A percentile compares a stretch with the other conserved stretches of the same genome.
Conservation (phyloP, 2,329 filamentous ascomycete species). For the Diplodia intermedia region DNA sequence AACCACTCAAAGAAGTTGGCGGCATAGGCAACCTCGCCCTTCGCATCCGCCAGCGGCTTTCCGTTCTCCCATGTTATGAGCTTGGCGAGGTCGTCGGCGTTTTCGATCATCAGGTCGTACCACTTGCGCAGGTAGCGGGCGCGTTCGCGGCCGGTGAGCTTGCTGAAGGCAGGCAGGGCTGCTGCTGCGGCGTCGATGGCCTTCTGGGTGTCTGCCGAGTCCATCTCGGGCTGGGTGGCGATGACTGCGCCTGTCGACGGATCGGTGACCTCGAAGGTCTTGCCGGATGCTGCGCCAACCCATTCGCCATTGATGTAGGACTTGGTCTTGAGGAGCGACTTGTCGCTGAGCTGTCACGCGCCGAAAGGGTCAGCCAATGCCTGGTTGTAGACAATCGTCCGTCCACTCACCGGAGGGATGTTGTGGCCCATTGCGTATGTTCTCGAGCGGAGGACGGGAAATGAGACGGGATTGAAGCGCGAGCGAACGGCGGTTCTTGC, state of each 20-base stretch:
- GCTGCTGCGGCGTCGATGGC: conserved; percentile 84
- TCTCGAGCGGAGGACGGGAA: conserved; percentile 47
- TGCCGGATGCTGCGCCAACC: conserved; percentile 81
- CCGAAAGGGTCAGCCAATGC: conserved; percentile 14
- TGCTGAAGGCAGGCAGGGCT: conserved; percentile 75
- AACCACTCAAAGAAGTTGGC: conserved; percentile 41
- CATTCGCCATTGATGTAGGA: conserved; percentile 93
- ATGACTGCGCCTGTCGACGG: conserved; percentile 83
- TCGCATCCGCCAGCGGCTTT: conserved; percentile 69
- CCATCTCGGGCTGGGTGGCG: conserved; percentile 85
- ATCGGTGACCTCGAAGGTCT: conserved; percentile 91
- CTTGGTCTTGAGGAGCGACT: conserved; percentile 78
- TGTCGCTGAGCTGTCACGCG: conserved; percentile 53
- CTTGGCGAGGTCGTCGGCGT: conserved; percentile 79
- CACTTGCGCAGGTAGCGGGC: conserved; percentile 76
- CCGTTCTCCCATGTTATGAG: conserved; percentile 92
- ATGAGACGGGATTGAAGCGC: conserved; percentile 42
- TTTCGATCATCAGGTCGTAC: conserved; percentile 81
- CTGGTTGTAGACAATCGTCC: not conserved
- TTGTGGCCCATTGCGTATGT: conserved; percentile 54
- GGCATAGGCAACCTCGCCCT: conserved; percentile 39
- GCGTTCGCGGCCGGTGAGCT: conserved; percentile 75
- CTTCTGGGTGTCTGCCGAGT: conserved; percentile 74
- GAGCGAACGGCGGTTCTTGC: conserved; percentile 37
- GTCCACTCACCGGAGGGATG: conserved; percentile 48